Conservation (phyloP, 768 basidiomycete genomes). For the Boletus pseudo-olivaceus region DNA sequence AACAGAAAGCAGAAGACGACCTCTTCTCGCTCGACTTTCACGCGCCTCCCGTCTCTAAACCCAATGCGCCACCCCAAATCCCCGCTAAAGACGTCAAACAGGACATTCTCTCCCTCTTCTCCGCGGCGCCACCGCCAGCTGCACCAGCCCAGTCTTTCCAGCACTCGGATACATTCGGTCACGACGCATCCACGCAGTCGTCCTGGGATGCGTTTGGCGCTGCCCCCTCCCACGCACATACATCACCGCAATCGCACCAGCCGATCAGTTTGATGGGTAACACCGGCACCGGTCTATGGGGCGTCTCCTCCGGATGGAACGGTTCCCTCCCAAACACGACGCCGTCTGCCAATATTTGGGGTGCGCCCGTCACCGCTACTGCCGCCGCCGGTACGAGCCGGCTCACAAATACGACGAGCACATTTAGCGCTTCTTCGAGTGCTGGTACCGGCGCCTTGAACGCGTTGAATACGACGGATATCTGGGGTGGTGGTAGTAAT, state of each 20-base stretch:
- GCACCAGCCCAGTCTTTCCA: slow-evolving; percentile 24
- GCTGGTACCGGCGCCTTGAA: not conserved
- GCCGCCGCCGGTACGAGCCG: slow-evolving; percentile 7
- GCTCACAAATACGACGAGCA: not conserved
- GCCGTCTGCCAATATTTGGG: slow-evolving; percentile 35
- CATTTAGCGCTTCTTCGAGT: not conserved
- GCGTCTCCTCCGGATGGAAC: slow-evolving; percentile 62
- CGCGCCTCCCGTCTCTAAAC: slow-evolving; percentile 40
- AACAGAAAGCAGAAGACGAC: slow-evolving; percentile 47
- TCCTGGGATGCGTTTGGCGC: slow-evolving; percentile 26
- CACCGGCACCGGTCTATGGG: slow-evolving; percentile 60
- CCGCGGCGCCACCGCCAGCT: slow-evolving; percentile 37
- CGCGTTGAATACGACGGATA: slow-evolving; percentile 43
- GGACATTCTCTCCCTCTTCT: slow-evolving; percentile 83
- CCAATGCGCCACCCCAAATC: slow-evolving; percentile 23
- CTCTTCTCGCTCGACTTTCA: slow-evolving; percentile 88
- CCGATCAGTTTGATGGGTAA: slow-evolving; percentile 53
- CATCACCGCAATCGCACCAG: slow-evolving; percentile 13
- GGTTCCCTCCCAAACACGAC: slow-evolving; percentile 28
- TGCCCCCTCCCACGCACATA: not conserved
- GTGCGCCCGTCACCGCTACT: slow-evolving; percentile 6
- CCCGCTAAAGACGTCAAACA: slow-evolving; percentile 74
- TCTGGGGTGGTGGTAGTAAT: slow-evolving; percentile 53
- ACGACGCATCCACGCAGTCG: slow-evolving; percentile 30
- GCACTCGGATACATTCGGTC: slow-evolving; percentile 33